Evolutionary conservation across 164 flowering plant genomes (phyloP).

Genomic region (Piper betle): DNA sequence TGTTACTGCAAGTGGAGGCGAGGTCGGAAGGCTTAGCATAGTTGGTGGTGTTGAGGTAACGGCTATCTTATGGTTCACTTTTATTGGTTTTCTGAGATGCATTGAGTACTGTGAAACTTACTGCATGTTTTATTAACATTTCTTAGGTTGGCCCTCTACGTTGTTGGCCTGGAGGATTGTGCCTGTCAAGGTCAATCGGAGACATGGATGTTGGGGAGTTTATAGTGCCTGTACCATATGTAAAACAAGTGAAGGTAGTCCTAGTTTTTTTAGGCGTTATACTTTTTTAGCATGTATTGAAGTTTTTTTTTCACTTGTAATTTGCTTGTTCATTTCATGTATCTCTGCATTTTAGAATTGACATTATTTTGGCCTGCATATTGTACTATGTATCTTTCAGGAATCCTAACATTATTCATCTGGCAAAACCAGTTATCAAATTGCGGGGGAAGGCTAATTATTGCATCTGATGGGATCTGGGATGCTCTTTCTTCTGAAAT

Average conservation of each 20-base stretch:
- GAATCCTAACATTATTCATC: slow-evolving; percentile 6
- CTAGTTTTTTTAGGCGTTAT: neutral
- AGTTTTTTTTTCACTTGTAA: neutral
- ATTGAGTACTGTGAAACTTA: neutral
- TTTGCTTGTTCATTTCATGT: neutral
- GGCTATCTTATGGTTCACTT: neutral
- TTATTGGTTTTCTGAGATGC: neutral
- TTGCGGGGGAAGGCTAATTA: slow-evolving; percentile 79
- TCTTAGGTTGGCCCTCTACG: slow-evolving; percentile 78
- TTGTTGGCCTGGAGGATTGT: slow-evolving; percentile 95
- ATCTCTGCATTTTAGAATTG: neutral
- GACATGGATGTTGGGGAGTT: slow-evolving; percentile 91
- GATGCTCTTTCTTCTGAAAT: slow-evolving; percentile 72
- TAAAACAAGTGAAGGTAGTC: slow-evolving; percentile 86
- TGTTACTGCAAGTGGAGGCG: slow-evolving; percentile 89
- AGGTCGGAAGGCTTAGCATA: slow-evolving; percentile 82
- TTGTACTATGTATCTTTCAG: neutral
- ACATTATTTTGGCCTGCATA: neutral
- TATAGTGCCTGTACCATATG: slow-evolving; percentile 80
- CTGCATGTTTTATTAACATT: neutral
- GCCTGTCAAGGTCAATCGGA: slow-evolving; percentile 88
- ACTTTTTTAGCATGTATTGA: neutral
- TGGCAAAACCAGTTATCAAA: slow-evolving; percentile 41
- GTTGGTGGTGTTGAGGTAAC: slow-evolving; percentile 66
- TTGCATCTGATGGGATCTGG: slow-evolving; percentile 95